A percentile compares a stretch with the other conserved stretches of the same genome.
phyloP scores from a whole-genome alignment of 805 yeast genomes.

The Ogataea pignaliae region DNA sequence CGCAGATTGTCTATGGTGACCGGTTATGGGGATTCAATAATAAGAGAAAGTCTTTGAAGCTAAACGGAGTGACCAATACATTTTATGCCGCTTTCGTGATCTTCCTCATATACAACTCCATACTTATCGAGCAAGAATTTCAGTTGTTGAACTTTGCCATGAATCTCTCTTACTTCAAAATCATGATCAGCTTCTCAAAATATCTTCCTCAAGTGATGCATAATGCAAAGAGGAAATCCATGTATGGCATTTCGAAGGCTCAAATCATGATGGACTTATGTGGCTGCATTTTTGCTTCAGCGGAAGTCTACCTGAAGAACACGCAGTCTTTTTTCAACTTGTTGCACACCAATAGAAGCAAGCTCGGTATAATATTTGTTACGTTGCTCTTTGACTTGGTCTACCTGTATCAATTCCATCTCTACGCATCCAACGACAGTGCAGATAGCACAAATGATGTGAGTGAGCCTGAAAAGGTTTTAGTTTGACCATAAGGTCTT shows the following conservation, averaged over 20 bases:
- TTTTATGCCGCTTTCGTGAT: constrained; percentile 9
- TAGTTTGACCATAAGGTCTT: too few species aligned
- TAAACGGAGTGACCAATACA: constrained; percentile 18
- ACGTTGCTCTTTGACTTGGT: constrained; percentile 28
- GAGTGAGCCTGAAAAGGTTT: too few species aligned
- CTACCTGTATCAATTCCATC: constrained; percentile 24
- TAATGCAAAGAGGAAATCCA: constrained; percentile 38
- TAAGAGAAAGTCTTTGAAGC: constrained; percentile 25
- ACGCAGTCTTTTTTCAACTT: constrained; percentile 15
- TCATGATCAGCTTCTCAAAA: constrained; percentile 39
- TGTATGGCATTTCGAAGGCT: constrained; percentile 41
- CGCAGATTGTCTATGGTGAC: constrained; percentile 35
- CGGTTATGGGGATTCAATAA: constrained; percentile 31
- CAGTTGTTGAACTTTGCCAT: constrained; percentile 35
- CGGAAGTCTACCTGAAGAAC: constrained; percentile 39
- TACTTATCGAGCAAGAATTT: constrained; percentile 5
- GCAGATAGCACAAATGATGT: too few species aligned
- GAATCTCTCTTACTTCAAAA: constrained; percentile 40
- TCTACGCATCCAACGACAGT: constrained; percentile 7
- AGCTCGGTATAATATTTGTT: constrained; percentile 37
- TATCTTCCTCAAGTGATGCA: constrained; percentile 47
- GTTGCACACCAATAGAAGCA: constrained; percentile 39
- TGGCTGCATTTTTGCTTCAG: constrained; percentile 37
- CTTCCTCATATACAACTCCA: constrained; percentile 13
- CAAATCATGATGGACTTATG: constrained; percentile 37